A percentile compares a stretch with the other conserved stretches of the same genome.
Evolutionary conservation across 2,329 filamentous ascomycete species (phyloP).

Genomic region (Fusarium sterilihyphosum): DNA sequence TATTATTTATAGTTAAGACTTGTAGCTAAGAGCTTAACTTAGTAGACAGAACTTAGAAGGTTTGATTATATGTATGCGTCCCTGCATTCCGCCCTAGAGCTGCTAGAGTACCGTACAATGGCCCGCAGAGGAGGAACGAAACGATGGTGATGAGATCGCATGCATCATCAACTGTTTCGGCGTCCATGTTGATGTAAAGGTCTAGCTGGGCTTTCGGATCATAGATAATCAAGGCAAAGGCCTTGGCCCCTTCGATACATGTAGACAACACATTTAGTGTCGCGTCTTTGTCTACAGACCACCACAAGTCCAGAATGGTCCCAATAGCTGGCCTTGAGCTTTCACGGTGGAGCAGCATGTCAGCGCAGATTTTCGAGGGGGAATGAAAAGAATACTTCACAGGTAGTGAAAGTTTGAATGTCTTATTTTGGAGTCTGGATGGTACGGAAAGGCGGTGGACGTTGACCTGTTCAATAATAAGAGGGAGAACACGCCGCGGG

Average conservation of each 20-base stretch:
- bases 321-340: not conserved
- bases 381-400: not conserved
- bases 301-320: too few relatives aligned
- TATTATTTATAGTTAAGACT: too few relatives aligned
- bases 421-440: not conserved
- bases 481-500: not conserved
- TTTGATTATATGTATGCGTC: not conserved
- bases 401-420: not conserved
- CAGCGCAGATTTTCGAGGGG: not conserved
- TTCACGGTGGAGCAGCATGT: not conserved
- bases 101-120: not conserved
- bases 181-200: not conserved
- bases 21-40: too few relatives aligned
- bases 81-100: not conserved
- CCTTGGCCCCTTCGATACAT: not conserved
- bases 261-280: too few relatives aligned
- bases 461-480: not conserved
- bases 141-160: not conserved
- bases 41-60: too few relatives aligned
- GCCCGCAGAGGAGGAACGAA: not conserved
- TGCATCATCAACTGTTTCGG: not conserved
- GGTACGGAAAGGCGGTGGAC: not conserved
- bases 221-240: not conserved
- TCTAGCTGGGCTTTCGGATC: not conserved
- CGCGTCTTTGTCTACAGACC: not conserved